phyloP scores from a whole-genome alignment of 306 rosid genomes.

The Lotus japonicus region DNA sequence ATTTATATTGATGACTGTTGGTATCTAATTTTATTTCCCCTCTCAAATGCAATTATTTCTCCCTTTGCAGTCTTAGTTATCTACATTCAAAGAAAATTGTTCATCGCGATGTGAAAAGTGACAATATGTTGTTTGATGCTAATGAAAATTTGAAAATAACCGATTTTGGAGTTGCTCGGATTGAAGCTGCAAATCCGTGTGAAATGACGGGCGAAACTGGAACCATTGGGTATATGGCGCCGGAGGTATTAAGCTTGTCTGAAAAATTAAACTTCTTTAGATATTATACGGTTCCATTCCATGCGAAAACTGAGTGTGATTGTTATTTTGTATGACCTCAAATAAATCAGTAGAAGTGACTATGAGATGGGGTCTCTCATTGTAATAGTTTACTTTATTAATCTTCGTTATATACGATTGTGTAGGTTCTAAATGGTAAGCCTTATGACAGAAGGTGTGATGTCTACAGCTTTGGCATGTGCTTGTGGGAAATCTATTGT shows the following conservation, averaged over 20 bases:
- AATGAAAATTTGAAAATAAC: conserved; percentile 53
- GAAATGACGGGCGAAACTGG: conserved; percentile 91
- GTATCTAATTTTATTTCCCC: not conserved
- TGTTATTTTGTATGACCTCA: not conserved
- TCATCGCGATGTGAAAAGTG: conserved; percentile 77
- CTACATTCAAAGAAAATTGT: conserved; percentile 73
- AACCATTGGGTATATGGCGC: conserved; percentile 88
- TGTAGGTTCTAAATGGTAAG: conserved; percentile 72
- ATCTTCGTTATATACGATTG: not conserved
- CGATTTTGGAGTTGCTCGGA: conserved; percentile 86
- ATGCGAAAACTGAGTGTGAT: not conserved
- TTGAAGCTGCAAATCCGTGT: conserved; percentile 62
- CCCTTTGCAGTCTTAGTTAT: conserved; percentile 55
- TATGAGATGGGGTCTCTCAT: not conserved
- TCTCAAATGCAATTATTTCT: not conserved
- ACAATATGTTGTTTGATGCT: conserved; percentile 60
- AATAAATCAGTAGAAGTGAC: not conserved
- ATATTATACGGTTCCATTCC: not conserved
- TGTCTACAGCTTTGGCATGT: conserved; percentile 79
- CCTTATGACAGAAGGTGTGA: conserved; percentile 83
- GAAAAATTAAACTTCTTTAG: not conserved
- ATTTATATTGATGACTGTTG: not conserved
- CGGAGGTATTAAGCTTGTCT: conserved; percentile 51
- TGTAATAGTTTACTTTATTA: not conserved
- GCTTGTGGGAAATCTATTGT: conserved; percentile 83